Base-by-base conservation (phyloP, 305 asterid genomes). In the Fraxinus sp. region DNA sequence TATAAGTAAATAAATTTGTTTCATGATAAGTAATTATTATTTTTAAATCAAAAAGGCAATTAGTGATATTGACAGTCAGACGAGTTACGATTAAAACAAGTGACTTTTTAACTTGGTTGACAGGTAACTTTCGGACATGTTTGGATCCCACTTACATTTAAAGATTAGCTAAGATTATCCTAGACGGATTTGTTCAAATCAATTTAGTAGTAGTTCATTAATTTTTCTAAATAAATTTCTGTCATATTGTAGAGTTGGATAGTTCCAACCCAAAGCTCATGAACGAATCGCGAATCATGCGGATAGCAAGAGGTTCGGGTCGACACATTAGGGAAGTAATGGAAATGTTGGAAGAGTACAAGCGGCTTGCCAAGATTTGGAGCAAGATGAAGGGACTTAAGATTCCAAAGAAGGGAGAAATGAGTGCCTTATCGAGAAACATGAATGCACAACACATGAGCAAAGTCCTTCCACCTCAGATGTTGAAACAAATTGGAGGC, bases 381-480 rank as follows among this genome's bases (percentile, higher is more conserved):
- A 92, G 98, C 93, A 97, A 97, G 94, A 94, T 94, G 99, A 97
- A 97, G 91, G 99, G 99, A 5, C 96, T 97, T 3, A 94, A 92
- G 91, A 94, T 97, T 35, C 98, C 98, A 28, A 97, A 93, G 96
- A 97, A 93, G 82, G 99, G 99, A 87, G 97, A 93, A 7, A 97
- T 97, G 98, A 97, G 96, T 35, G 90, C 97, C 11, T 83, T 93
- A n/a, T 91, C 98, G 1, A 85, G 97, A 79, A 97, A 92, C 85
- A 91, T 92, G 97, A 95, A 95, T 9, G 98, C 97, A 0, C 98
- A 97, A 81, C 95, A 93, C 89, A 93, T 97, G 97, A 89, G 99
- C 88, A 93, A 93, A 92, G 97, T 92, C 55, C 93, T 97, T 20
- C 98, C 99, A 0, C 98, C 98, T 1, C 94, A 92, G 84, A 92